phyloP scores from a whole-genome alignment of 2,329 filamentous ascomycete genomes.

The Aspergillus niger region DNA sequence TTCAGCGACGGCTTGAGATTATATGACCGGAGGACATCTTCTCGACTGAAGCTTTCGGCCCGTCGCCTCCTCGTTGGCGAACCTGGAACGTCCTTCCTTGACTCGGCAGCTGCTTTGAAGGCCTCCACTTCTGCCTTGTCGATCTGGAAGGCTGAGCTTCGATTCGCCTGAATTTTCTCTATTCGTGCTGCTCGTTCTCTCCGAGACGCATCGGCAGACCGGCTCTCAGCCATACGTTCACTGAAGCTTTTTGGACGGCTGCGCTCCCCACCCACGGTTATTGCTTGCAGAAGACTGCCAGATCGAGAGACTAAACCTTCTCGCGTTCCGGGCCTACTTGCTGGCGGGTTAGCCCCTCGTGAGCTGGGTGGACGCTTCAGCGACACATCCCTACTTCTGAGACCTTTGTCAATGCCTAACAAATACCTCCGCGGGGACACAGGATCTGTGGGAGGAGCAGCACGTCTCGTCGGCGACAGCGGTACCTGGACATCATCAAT shows the following conservation, averaged over 20 bases:
- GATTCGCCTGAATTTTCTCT: conserved; percentile 40
- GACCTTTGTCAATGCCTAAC: conserved; percentile 86
- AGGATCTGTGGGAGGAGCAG: conserved; percentile 52
- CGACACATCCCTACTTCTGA: conserved; percentile 78
- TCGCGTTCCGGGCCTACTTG: conserved; percentile 32
- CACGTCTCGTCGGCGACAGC: conserved; percentile 65
- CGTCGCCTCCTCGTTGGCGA: conserved; percentile 54
- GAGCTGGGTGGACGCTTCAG: conserved; percentile 66
- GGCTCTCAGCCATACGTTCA: conserved; percentile 76
- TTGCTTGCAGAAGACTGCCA: conserved; percentile 21
- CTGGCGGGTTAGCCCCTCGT: conserved; percentile 31
- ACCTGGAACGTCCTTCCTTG: conserved; percentile 29
- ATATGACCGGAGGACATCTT: conserved; percentile 56
- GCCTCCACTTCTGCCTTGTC: conserved; percentile 47
- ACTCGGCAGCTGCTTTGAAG: conserved; percentile 43
- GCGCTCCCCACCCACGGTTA: conserved; percentile 22
- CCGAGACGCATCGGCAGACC: conserved; percentile 42
- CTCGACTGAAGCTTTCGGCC: conserved; percentile 61
- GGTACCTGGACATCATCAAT: conserved; percentile 68
- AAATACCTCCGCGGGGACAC: conserved; percentile 77
- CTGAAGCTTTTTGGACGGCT: conserved; percentile 67
- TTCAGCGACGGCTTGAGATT: conserved; percentile 33
- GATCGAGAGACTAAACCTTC: conserved; percentile 29
- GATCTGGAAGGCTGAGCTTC: conserved; percentile 47
- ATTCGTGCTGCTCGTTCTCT: conserved; percentile 41